A percentile compares a stretch with the other conserved stretches of the same genome.
These are phyloP conservation scores for Trypanosomatidae sp. DNA, from an alignment of 208 protist species.

Conservation along the genomic window DNA sequence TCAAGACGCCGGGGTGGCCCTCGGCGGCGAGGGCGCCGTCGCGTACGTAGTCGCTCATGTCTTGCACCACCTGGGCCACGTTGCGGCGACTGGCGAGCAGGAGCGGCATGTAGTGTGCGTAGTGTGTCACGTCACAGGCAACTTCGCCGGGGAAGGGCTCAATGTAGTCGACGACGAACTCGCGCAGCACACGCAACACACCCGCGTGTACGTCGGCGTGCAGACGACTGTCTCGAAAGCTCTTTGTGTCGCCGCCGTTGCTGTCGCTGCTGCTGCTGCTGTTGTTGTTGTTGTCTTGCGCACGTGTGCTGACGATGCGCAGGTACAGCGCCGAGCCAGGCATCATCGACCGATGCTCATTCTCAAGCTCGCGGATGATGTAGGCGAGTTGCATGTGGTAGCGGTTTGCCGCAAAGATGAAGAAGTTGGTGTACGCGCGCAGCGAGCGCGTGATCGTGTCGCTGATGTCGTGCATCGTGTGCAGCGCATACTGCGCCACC, in stretches of 20 bases:
- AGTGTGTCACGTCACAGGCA: constrained; percentile 36
- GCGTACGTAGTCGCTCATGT: too few species aligned
- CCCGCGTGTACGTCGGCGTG: too few species aligned
- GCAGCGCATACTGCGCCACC: constrained; percentile 14
- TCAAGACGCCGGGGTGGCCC: constrained; percentile 1
- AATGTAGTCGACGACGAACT: not conserved
- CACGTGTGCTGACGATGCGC: constrained; percentile 13
- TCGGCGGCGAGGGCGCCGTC: not conserved
- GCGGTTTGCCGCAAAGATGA: constrained; percentile 11
- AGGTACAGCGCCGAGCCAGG: constrained; percentile 37
- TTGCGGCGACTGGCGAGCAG: constrained; percentile 9
- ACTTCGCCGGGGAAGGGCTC: constrained; percentile 11
- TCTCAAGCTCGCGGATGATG: constrained; percentile 8
- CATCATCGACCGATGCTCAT: constrained; percentile 10
- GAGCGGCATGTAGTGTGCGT: constrained; percentile 16
- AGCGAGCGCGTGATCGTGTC: constrained; percentile 22
- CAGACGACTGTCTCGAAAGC: too few species aligned
- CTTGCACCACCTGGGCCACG: constrained; percentile 15
- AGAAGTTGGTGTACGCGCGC: constrained; percentile 19
- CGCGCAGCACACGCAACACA: constrained; percentile 1
- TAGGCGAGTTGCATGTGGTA: constrained; percentile 7
- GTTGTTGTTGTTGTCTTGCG: not conserved
- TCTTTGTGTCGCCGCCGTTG: too few species aligned
- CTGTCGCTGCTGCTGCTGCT: not conserved
- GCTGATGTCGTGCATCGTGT: constrained; percentile 27